These are phyloP conservation scores for Batrachochytrium dendrobatidis DNA, from an alignment of 371 early-diverging fungal species.

Conservation along the genomic window DNA sequence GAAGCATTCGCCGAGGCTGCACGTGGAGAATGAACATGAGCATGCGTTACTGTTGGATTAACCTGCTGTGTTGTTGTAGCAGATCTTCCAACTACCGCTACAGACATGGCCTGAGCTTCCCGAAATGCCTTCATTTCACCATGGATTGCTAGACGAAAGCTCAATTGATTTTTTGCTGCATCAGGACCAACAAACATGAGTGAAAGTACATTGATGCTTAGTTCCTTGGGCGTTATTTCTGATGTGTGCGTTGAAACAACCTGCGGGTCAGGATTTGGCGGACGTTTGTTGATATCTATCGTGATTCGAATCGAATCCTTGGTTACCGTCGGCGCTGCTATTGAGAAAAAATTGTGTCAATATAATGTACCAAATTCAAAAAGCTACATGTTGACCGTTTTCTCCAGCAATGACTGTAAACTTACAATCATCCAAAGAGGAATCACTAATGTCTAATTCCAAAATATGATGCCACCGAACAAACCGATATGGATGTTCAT, in stretches of 20 bases:
- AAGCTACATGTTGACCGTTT: background rate
- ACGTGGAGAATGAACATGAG: no score
- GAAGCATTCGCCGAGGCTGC: no score
- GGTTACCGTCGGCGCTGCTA: conserved; percentile 1
- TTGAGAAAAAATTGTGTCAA: no score
- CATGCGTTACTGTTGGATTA: no score
- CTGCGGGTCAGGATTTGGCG: background rate
- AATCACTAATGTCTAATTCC: conserved; percentile 25
- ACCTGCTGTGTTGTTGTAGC: no score
- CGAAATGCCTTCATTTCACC: conserved; percentile 10
- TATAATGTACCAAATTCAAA: no score
- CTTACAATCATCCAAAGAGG: conserved; percentile 1
- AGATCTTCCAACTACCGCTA: no score
- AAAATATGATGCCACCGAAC: conserved; percentile 34
- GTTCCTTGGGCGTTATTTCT: conserved; percentile 13
- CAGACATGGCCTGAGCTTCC: no score
- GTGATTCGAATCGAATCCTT: conserved; percentile 11
- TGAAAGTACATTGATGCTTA: conserved; percentile 4
- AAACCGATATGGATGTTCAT: conserved; percentile 24
- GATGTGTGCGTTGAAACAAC: background rate
- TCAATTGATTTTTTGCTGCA: conserved; percentile 13
- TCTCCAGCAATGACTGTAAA: conserved; percentile 8
- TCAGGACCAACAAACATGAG: conserved; percentile 18
- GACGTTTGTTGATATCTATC: conserved; percentile 2
- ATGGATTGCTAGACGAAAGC: conserved; percentile 12